These are phyloP conservation scores for Cutaneotrichosporon dermatis DNA, from an alignment of 1,284 basidiomycete genomes.

Conservation along the genomic window DNA sequence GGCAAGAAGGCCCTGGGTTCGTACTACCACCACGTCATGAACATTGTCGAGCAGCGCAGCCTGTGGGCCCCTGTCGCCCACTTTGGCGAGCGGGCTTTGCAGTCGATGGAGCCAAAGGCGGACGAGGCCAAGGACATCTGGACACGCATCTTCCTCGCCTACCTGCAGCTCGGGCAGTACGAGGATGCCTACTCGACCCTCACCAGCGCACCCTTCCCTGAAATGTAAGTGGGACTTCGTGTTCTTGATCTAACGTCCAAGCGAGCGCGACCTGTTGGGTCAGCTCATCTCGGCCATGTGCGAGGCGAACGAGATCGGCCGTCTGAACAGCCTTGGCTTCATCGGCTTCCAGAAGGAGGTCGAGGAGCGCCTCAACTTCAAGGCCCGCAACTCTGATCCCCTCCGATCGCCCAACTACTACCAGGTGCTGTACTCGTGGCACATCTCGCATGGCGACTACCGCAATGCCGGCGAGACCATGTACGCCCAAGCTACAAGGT, in stretches of 20 bases:
- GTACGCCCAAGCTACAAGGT: conserved; percentile 84
- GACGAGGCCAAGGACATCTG: conserved; percentile 64
- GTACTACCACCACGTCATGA: conserved; percentile 73
- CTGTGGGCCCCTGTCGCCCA: conserved; percentile 55
- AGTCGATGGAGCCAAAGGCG: conserved; percentile 41
- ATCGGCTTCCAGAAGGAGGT: conserved; percentile 80
- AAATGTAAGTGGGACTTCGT: conserved; percentile 43
- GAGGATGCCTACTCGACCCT: conserved; percentile 80
- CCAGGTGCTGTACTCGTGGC: conserved; percentile 91
- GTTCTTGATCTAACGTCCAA: too few relatives aligned
- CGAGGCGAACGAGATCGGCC: conserved; percentile 74
- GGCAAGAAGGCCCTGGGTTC: conserved; percentile 60
- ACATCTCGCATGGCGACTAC: conserved; percentile 78
- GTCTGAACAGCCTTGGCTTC: conserved; percentile 79
- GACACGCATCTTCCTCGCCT: conserved; percentile 71
- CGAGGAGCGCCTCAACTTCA: conserved; percentile 84
- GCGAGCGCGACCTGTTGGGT: conserved; percentile 68
- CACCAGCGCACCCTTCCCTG: conserved; percentile 66
- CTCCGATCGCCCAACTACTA: conserved; percentile 81
- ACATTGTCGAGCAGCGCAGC: conserved; percentile 62
- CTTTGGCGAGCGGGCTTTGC: conserved; percentile 72
- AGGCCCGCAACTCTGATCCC: conserved; percentile 90
- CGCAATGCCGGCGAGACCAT: conserved; percentile 82
- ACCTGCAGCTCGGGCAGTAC: conserved; percentile 66
- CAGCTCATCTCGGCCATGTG: conserved; percentile 89